phyloP scores from a whole-genome alignment of 495 filamentous ascomycete genomes.

The Aspergillus baeticus region DNA sequence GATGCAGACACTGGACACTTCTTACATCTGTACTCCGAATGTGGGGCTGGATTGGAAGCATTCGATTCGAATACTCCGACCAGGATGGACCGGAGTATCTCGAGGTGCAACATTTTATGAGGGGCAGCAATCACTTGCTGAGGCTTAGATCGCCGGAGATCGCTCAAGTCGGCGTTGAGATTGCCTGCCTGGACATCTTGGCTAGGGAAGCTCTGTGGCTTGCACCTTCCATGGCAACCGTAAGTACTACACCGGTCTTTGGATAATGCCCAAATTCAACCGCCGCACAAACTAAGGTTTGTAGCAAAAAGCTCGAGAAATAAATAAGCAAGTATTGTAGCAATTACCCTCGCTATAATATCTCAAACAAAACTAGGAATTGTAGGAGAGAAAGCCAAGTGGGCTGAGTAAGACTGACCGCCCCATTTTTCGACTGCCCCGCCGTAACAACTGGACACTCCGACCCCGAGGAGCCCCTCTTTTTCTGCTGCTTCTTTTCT shows the following conservation, averaged over 20 bases:
- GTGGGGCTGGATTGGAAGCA: background rate
- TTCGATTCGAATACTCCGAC: background rate
- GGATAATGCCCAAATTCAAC: no score
- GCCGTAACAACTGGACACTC: slow-evolving; percentile 8
- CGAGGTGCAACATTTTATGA: background rate
- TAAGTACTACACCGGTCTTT: no score
- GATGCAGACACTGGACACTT: background rate
- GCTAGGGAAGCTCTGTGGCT: no score
- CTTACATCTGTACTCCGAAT: background rate
- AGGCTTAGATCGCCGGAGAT: no score
- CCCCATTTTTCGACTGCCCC: slow-evolving; percentile 13
- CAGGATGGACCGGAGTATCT: background rate
- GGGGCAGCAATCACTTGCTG: no score
- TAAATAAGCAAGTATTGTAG: no score
- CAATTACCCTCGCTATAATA: background rate
- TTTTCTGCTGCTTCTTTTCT: slow-evolving; percentile 8
- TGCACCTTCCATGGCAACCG: no score
- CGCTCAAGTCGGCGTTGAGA: no score
- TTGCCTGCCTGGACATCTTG: no score
- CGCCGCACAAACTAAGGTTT: no score
- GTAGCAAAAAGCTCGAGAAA: no score
- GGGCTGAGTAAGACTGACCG: slow-evolving; percentile 14
- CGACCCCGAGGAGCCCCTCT: slow-evolving; percentile 1
- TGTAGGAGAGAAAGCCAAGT: background rate
- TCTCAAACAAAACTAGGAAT: background rate